A percentile compares a stretch with the other conserved stretches of the same genome.
Evolutionary conservation across 768 basidiomycete genomes (phyloP).

Genomic region (Neoboletus brunneissimus): DNA sequence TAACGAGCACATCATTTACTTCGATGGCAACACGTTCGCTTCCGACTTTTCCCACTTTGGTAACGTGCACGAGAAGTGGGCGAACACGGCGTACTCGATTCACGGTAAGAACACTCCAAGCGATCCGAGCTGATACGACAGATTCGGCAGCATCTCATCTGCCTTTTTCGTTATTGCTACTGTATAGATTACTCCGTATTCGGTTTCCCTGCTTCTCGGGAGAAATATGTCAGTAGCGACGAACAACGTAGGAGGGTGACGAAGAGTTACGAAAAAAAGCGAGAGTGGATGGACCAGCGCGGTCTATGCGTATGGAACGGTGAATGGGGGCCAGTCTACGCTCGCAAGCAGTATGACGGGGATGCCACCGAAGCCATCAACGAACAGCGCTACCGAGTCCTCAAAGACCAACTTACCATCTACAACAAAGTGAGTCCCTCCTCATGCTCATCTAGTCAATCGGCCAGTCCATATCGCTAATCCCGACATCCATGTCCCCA

Average conservation of each 20-base stretch:
- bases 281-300: constrained; percentile 71
- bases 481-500: constrained; percentile 17
- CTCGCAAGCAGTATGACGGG: constrained; percentile 57
- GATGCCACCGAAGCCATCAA: constrained; percentile 64
- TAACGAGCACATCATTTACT: constrained; percentile 68
- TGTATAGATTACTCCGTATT: constrained; percentile 41
- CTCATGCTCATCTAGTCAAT: not conserved
- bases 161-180: not conserved
- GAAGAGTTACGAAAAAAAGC: constrained; percentile 67
- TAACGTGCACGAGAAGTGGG: constrained; percentile 58
- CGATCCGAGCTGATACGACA: not conserved
- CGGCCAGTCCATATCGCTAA: not conserved
- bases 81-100: constrained; percentile 73
- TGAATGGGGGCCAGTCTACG: constrained; percentile 84
- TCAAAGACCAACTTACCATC: constrained; percentile 70
- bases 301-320: constrained; percentile 75
- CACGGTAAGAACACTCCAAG: constrained; percentile 45
- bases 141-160: not conserved
- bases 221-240: constrained; percentile 50
- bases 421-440: constrained; percentile 45
- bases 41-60: constrained; percentile 74
- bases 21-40: constrained; percentile 84
- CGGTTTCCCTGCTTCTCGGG: constrained; percentile 64
- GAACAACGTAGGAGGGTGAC: constrained; percentile 51
- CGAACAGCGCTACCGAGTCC: constrained; percentile 56